Evolutionary conservation across 2,329 filamentous ascomycete genomes (phyloP).

Genomic region (Apiospora sp.): DNA sequence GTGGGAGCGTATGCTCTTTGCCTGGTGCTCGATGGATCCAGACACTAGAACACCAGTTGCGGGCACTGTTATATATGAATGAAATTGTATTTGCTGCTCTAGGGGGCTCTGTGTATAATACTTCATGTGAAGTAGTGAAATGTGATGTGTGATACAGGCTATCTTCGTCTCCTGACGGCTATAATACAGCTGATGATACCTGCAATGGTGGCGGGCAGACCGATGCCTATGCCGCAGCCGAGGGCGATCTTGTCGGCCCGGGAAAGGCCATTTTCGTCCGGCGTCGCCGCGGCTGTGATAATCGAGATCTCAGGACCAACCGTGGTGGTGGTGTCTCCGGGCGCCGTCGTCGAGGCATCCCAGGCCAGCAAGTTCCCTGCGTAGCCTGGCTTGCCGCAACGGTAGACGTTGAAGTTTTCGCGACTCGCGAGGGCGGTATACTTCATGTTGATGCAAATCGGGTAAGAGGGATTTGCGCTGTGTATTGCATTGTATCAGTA

Average conservation of each 20-base stretch:
- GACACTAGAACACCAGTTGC: no score
- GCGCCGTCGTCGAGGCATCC: not conserved
- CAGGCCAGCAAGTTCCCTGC: not conserved
- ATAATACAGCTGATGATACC: not conserved
- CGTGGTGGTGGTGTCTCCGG: not conserved
- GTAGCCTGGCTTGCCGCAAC: not conserved
- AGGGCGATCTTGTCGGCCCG: constrained; percentile 2
- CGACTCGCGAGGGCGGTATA: not conserved
- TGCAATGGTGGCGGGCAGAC: not conserved
- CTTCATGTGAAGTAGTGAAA: no score
- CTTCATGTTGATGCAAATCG: not conserved
- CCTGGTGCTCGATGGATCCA: no score
- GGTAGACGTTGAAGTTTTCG: not conserved
- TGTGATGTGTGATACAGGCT: no score
- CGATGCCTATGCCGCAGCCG: not conserved
- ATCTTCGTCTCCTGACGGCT: no score
- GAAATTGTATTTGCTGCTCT: no score
- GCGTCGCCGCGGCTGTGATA: no score
- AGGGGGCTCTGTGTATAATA: no score
- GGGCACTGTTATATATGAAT: no score
- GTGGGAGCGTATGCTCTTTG: no score
- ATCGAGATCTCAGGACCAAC: no score
- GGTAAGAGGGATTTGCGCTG: not conserved
- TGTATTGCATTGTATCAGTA: not conserved
- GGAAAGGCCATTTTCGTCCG: no score